phyloP scores from a whole-genome alignment of 768 basidiomycete species.

The Arthromyces matolae region DNA sequence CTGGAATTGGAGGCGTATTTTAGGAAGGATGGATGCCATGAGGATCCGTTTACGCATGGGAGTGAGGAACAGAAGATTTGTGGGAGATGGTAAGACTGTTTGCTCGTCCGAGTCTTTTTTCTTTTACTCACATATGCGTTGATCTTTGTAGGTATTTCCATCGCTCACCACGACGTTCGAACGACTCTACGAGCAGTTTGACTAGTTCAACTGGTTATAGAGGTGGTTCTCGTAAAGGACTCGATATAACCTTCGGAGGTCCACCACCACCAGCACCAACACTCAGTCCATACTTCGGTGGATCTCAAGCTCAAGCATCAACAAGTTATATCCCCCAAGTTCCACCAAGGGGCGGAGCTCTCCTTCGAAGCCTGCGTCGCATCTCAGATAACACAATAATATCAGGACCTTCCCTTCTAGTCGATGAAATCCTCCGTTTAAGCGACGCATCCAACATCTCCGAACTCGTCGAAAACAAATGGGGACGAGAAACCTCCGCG shows the following conservation, averaged over 20 bases:
- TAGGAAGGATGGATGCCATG: conserved; percentile 50
- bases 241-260: conserved; percentile 67
- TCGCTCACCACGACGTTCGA: conserved; percentile 52
- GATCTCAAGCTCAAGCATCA: conserved; percentile 12
- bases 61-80: conserved; percentile 59
- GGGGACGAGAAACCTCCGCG: conserved; percentile 56
- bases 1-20: conserved; percentile 82
- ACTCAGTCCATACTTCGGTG: conserved; percentile 23
- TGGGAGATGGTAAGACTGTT: conserved; percentile 69
- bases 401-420: conserved; percentile 75
- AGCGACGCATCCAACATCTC: conserved; percentile 45
- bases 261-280: conserved; percentile 12
- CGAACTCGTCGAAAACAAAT: conserved; percentile 53
- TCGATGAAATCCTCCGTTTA: conserved; percentile 62
- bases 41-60: conserved; percentile 77
- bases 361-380: conserved; percentile 62
- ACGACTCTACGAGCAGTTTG: conserved; percentile 32
- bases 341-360: conserved; percentile 52
- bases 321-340: conserved; percentile 3
- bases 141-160: conserved; percentile 77
- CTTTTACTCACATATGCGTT: no score
- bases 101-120: no score
- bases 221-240: conserved; percentile 71
- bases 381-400: conserved; percentile 47
- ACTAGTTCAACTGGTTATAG: conserved; percentile 57